These are phyloP conservation scores for Geotrichum australiense DNA, from an alignment of 1,139 yeast species.

Conservation along the genomic window DNA sequence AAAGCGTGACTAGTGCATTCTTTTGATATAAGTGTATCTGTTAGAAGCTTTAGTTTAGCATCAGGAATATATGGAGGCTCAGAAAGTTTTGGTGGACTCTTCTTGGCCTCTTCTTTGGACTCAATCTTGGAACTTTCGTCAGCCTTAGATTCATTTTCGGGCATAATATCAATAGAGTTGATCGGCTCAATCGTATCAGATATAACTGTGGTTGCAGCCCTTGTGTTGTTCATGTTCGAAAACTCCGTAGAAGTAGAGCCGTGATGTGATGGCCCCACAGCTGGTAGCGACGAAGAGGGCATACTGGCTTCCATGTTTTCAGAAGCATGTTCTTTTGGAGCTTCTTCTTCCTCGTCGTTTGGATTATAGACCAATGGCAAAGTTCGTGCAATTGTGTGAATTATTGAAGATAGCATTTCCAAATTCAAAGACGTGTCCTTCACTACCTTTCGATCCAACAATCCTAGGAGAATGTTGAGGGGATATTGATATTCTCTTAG, in stretches of 20 bases:
- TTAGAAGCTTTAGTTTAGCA: slow-evolving; percentile 53
- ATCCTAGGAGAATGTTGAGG: slow-evolving; percentile 55
- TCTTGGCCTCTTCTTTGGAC: slow-evolving; percentile 21
- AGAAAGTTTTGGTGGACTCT: slow-evolving; percentile 29
- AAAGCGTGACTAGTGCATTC: slow-evolving; percentile 84
- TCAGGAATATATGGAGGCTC: slow-evolving; percentile 62
- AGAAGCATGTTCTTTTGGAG: slow-evolving; percentile 22
- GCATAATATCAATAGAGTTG: neutral
- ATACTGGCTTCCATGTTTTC: no score
- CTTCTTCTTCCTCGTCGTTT: slow-evolving; percentile 23
- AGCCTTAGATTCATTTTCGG: neutral
- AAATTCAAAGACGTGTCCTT: slow-evolving; percentile 67
- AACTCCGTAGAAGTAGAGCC: slow-evolving; percentile 6
- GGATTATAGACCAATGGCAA: slow-evolving; percentile 37
- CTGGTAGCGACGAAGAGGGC: no score
- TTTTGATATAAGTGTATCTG: slow-evolving; percentile 68
- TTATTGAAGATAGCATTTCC: slow-evolving; percentile 67
- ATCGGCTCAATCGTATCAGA: slow-evolving; percentile 15
- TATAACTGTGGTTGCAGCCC: slow-evolving; percentile 15
- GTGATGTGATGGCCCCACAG: no score
- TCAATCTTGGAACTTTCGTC: neutral
- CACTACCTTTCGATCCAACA: slow-evolving; percentile 58
- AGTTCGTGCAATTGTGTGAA: slow-evolving; percentile 74
- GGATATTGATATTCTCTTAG: slow-evolving; percentile 52
- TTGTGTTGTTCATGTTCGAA: slow-evolving; percentile 13